A percentile compares a stretch with the other conserved stretches of the same genome.
phyloP scores from a whole-genome alignment of 2,329 filamentous ascomycete genomes.

The Phialophora expanda region DNA sequence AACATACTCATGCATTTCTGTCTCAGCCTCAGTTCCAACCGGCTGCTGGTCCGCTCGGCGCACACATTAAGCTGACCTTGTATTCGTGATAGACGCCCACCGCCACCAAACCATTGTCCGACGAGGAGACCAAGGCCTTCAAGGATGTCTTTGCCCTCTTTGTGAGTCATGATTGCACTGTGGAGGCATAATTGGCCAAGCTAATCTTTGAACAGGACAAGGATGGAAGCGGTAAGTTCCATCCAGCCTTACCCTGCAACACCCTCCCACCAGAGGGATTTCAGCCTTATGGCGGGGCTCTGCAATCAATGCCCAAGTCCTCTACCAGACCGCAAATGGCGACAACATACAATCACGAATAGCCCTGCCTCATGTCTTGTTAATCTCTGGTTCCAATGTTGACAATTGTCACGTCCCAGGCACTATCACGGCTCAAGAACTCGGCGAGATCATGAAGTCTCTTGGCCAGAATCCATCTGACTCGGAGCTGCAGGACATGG shows the following conservation, averaged over 20 bases:
- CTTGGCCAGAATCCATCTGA: slow-evolving; percentile 68
- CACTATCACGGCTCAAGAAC: slow-evolving; percentile 67
- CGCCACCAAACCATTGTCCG: slow-evolving; percentile 29
- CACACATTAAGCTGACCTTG: slow-evolving; percentile 15
- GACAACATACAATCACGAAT: not conserved
- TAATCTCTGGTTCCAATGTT: not conserved
- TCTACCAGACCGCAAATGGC: not conserved
- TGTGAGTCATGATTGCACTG: slow-evolving; percentile 37
- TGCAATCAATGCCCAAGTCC: not conserved
- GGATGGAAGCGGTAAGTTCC: slow-evolving; percentile 42
- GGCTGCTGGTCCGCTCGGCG: not conserved
- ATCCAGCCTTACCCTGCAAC: slow-evolving; percentile 1
- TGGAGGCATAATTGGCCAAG: not conserved
- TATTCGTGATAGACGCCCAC: slow-evolving; percentile 25
- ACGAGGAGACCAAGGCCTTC: slow-evolving; percentile 41
- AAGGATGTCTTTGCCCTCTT: slow-evolving; percentile 43
- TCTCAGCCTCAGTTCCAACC: not conserved
- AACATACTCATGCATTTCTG: not conserved
- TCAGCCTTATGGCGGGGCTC: slow-evolving; percentile 19
- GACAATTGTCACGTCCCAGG: slow-evolving; percentile 48
- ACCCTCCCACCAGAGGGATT: not conserved
- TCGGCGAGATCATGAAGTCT: slow-evolving; percentile 67
- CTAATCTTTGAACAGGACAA: slow-evolving; percentile 40
- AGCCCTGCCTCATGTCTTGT: not conserved
- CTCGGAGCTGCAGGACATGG: slow-evolving; percentile 67